Base-by-base conservation (phyloP, 768 basidiomycete species). In the Tricholoma terreum region DNA sequence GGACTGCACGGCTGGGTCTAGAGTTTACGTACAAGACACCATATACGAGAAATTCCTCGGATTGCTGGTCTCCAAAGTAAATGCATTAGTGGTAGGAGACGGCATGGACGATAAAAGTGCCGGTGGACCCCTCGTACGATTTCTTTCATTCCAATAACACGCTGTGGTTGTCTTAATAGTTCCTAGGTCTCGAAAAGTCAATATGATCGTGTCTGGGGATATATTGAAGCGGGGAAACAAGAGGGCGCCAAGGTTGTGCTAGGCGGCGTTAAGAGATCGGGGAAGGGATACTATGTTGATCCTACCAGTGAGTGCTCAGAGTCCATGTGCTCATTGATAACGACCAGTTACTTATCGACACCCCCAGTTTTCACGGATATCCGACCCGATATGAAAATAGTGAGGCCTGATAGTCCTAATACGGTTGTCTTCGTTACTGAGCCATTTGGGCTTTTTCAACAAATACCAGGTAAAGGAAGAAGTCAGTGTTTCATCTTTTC, bases 1-100 rank as follows among this genome's bases (percentile, higher is more conserved):
- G 72, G 91, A 93, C 67, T 97, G 95, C 71, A 92, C 90, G 3
- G 94, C 94, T 21, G 93, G 95, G 38, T 95, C 93, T 33, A 84
- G 95, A 12, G 75, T 94, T 35, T 94, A 91, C 67, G 92, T 93
- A 19, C 94, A 98, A 67, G 89, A 94, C 53, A 80, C 81, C 21
- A 79, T 95, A 52, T 91, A 97, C 68, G 92, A 97, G 69, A 86
- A 85, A 68, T 95, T 97, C 70, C 65, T 95, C 30, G 70, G 77
- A 27, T 61, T 86, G 53, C 73, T 94, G 38, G 81, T 87, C 11
- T 72, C 75, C 19, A 87, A 87, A 68, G 85, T 87, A 17, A 84
- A 87, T 64, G 79, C 81, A 60, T 80, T 86, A 61, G 79, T 84
- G 54, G 82, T 95, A 58, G 92, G 91, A 31, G 83, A 94, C 72